Percentiles rank a stretch among this genome's conserved stretches.
Conservation (phyloP, 2,329 filamentous ascomycete genomes). For the Colletotrichum neosansevieriae region DNA sequence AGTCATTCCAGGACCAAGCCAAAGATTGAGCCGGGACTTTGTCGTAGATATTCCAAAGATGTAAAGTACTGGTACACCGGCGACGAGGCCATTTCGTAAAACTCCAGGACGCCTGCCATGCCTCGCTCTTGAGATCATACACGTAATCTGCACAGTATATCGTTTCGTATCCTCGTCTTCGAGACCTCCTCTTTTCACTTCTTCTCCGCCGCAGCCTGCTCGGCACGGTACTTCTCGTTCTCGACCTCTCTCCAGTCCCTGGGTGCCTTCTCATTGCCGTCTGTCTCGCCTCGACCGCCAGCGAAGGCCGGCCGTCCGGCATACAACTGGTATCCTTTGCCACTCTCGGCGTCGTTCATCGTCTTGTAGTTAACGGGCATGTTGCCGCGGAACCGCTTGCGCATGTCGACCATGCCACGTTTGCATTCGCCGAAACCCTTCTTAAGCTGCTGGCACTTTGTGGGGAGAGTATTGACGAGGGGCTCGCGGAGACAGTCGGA, state of each 20-base stretch:
- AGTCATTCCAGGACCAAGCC: not conserved
- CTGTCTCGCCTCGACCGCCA: conserved; percentile 72
- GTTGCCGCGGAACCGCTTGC: conserved; percentile 96
- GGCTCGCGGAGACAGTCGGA: conserved; percentile 89
- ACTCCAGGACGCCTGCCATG: conserved; percentile 39
- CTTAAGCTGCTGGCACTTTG: conserved; percentile 91
- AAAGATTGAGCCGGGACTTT: conserved; percentile 20
- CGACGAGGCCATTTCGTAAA: conserved; percentile 19
- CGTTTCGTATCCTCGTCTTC: not conserved
- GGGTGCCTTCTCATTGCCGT: conserved; percentile 73
- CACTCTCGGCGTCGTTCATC: conserved; percentile 71
- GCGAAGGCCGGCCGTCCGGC: conserved; percentile 79
- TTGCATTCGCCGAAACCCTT: conserved; percentile 96
- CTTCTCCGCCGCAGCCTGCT: conserved; percentile 47
- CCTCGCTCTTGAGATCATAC: conserved; percentile 37
- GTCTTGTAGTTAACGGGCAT: conserved; percentile 79
- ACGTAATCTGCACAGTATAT: conserved; percentile 33
- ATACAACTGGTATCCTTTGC: conserved; percentile 78
- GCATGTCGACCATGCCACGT: conserved; percentile 97
- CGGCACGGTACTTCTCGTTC: conserved; percentile 69
- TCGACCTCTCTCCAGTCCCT: conserved; percentile 74
- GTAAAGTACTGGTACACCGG: not conserved
- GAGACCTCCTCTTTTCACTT: conserved; percentile 39
- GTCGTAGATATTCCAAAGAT: not conserved
- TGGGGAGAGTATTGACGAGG: conserved; percentile 83